A percentile compares a stretch with the other conserved stretches of the same genome.
These are phyloP conservation scores for Sordariomycetes sp. DNA, from an alignment of 2,329 filamentous ascomycete species.

Conservation along the genomic window DNA sequence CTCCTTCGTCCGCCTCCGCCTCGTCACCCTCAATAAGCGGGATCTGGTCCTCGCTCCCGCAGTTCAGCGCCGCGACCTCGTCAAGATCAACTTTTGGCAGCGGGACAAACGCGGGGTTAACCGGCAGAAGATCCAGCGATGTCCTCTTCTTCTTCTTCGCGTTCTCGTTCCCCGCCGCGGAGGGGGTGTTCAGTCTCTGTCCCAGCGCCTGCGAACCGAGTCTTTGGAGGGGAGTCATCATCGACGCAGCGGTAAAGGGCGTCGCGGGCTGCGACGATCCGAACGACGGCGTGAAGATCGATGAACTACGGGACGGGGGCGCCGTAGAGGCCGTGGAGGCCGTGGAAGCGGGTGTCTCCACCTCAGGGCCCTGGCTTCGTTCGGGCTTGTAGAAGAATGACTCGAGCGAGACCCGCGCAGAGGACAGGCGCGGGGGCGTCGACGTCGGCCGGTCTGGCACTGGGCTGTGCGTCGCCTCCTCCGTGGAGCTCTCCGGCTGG, in stretches of 20 bases:
- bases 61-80: conserved; percentile 38
- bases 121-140: conserved; percentile 5
- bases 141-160: not conserved
- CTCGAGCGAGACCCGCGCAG: conserved; percentile 1
- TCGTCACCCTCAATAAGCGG: conserved; percentile 10
- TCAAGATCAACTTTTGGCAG: conserved; percentile 38
- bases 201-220: conserved; percentile 32
- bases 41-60: conserved; percentile 44
- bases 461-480: not conserved
- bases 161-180: not conserved
- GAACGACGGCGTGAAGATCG: conserved; percentile 17
- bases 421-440: not conserved
- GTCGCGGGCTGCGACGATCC: conserved; percentile 14
- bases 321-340: conserved; percentile 16
- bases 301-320: conserved; percentile 21
- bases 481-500: not conserved
- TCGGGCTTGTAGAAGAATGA: conserved; percentile 3
- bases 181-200: conserved; percentile 11
- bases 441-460: not conserved
- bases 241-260: conserved; percentile 26
- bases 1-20: conserved; percentile 2
- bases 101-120: conserved; percentile 41
- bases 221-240: conserved; percentile 38
- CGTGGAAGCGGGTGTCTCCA: conserved; percentile 1
- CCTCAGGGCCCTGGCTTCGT: not conserved